These are phyloP conservation scores for Cucumis sativus DNA, from an alignment of 306 rosid genomes.

Conservation along the genomic window Cucumber_9930_V3 NC_026657.2:8276001-8276500, in stretches of 20 bases:
- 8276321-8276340: not conserved
- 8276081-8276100: not conserved
- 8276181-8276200: slow-evolving; percentile 34
- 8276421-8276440: not conserved
- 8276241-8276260: not conserved
- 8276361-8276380: not conserved
- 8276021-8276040: slow-evolving; percentile 7
- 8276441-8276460: not conserved
- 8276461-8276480: too few species aligned
- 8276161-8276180: slow-evolving; percentile 52
- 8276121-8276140: slow-evolving; percentile 42
- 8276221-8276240: not conserved
- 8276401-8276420: not conserved
- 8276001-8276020: slow-evolving; percentile 68
- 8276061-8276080: not conserved
- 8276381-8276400: not conserved
- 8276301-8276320: not conserved
- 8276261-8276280: not conserved
- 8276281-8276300: slow-evolving; percentile 1
- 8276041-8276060: not conserved
- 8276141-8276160: slow-evolving; percentile 45
- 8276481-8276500: not conserved
- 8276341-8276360: not conserved
- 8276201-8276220: slow-evolving; percentile 30
- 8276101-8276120: not conserved